Percentiles rank a stretch among this genome's conserved stretches.
These are phyloP conservation scores for Ceratobasidium sp. DNA, from an alignment of 1,284 basidiomycete genomes.

Conservation along the genomic window DNA sequence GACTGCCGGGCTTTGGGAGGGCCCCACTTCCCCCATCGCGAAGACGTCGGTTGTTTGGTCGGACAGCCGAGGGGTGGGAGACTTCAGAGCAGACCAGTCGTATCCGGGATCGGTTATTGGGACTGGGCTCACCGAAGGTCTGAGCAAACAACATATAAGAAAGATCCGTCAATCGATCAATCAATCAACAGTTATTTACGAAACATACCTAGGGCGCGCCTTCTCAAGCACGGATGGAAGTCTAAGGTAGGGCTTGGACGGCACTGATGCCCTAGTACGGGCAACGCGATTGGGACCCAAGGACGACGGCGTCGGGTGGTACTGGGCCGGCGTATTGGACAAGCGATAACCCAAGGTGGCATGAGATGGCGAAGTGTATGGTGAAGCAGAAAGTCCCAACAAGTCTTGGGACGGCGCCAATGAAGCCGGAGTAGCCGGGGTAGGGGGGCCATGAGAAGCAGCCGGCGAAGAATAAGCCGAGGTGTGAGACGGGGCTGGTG, in stretches of 20 bases:
- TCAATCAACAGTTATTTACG: background rate
- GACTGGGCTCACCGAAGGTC: background rate
- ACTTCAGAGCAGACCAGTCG: background rate
- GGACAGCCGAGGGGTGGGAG: background rate
- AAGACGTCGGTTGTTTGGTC: background rate
- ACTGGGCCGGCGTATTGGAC: background rate
- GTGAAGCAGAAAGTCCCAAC: background rate
- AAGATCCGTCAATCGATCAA: too few relatives aligned
- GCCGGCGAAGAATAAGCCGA: background rate
- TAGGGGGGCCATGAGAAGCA: too few relatives aligned
- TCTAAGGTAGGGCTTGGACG: background rate
- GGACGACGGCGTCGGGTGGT: background rate
- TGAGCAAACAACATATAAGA: background rate
- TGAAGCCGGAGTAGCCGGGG: too few relatives aligned
- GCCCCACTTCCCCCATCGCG: background rate
- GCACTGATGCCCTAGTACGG: background rate
- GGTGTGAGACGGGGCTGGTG: background rate
- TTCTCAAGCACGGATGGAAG: background rate
- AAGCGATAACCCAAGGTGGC: background rate
- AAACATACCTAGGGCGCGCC: background rate
- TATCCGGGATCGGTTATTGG: background rate
- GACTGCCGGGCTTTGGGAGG: background rate
- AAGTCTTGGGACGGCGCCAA: too few relatives aligned
- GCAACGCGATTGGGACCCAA: background rate
- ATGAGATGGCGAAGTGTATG: slow-evolving; percentile 1